Percentiles rank a stretch among this genome's conserved stretches.
phyloP scores from a whole-genome alignment of 192 early-diverging fungal species.

The Rhizoclosmatium globosum region DNA sequence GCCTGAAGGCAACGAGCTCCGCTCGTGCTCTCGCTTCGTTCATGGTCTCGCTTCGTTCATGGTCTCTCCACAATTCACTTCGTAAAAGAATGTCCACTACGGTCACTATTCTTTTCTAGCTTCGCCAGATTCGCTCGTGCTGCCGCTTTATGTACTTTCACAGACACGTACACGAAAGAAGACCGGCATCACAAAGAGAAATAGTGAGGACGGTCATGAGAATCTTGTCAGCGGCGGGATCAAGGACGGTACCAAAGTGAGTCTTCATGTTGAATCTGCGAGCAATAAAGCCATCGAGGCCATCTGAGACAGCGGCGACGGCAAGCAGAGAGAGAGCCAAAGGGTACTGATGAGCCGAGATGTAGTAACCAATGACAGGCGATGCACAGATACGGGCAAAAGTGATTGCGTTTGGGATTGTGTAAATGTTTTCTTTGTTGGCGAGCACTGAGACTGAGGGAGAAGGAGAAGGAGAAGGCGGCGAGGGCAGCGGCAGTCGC shows the following conservation, averaged over 20 bases:
- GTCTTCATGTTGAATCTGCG: slow-evolving; percentile 86
- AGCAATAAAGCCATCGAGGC: slow-evolving; percentile 90
- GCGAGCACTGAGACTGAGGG: neutral
- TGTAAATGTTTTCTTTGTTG: slow-evolving; percentile 81
- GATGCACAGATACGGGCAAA: slow-evolving; percentile 78
- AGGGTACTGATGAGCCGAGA: slow-evolving; percentile 75
- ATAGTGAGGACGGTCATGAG: slow-evolving; percentile 91
- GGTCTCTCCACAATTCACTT: no score
- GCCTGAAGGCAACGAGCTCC: no score
- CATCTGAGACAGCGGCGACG: slow-evolving; percentile 87
- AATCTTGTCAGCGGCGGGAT: slow-evolving; percentile 94
- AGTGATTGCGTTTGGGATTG: slow-evolving; percentile 90
- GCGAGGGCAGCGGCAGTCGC: neutral
- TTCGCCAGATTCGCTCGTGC: no score
- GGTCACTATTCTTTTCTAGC: no score
- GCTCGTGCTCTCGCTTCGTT: no score
- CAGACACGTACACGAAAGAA: slow-evolving; percentile 72
- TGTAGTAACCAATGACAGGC: slow-evolving; percentile 90
- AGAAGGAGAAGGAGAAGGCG: neutral
- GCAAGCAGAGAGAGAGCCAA: slow-evolving; percentile 79
- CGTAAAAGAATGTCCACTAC: no score
- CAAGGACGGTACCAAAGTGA: slow-evolving; percentile 86
- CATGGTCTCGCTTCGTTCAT: no score
- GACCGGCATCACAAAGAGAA: slow-evolving; percentile 70
- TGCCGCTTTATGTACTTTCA: no score